Evolutionary conservation across 345 rosid species (phyloP).

Genomic region (Populus euphratica): DNA sequence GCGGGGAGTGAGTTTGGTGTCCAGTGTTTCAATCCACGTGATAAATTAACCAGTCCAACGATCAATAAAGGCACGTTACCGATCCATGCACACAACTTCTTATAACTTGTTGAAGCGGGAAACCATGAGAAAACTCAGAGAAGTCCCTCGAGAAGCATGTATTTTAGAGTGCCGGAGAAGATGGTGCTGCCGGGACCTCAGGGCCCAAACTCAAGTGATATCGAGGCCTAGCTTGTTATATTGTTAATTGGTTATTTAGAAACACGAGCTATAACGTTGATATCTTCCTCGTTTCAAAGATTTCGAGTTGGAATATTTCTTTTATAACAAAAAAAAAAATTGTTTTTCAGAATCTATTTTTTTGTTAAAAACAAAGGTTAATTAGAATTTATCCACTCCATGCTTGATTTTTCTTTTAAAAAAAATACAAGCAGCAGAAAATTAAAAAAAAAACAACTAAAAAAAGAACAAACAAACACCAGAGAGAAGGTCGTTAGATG

Average conservation of each 20-base stretch:
- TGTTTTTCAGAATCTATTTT: no score
- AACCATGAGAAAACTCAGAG: no score
- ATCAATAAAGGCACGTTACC: not conserved
- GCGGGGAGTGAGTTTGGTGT: not conserved
- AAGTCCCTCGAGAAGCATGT: not conserved
- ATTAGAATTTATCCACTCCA: not conserved
- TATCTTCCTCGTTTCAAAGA: no score
- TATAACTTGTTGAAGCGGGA: not conserved
- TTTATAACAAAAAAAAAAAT: no score
- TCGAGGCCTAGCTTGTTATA: not conserved
- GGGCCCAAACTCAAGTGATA: not conserved
- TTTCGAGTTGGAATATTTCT: no score
- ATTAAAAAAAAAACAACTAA: no score
- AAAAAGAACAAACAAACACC: no score
- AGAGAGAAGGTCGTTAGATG: no score
- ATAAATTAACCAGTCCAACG: not conserved
- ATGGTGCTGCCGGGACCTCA: not conserved
- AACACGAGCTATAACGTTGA: no score
- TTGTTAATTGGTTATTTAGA: no score
- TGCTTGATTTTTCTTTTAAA: not conserved
- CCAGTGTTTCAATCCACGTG: not conserved
- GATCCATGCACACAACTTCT: not conserved
- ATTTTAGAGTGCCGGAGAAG: not conserved
- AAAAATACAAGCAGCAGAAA: no score
- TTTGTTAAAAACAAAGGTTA: no score